Base-by-base conservation (phyloP, 148 eudicot genomes). In the Fagopyrum tataricum region DNA sequence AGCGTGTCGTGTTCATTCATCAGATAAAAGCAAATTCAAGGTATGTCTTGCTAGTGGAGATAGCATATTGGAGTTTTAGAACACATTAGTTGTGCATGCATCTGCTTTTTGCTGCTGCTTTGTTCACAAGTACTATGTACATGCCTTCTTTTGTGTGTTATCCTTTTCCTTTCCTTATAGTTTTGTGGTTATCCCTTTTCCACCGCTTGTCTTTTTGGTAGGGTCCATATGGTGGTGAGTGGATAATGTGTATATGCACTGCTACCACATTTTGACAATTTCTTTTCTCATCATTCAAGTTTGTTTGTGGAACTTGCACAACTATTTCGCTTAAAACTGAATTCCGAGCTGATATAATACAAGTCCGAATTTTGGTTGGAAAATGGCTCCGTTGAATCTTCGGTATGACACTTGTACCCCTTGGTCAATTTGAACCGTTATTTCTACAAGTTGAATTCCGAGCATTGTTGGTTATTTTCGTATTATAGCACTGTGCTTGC, bases 11-110 rank as follows among this genome's bases (percentile, higher is more conserved):
- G 98, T 91, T 20, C 87, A 87, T 73, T 94, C 98, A 73, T 69
- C 88, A 20, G 97, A 91, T 52, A 94, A 84, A 81, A 89, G 96
- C 87, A 94, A 94, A 80, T 91, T 94, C 73, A 94, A 94, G 98
- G 98, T 91, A 76, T 77, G 84, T 26, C 39, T 1, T 64, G 18
- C 43, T 26, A 64, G 6, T 39, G n/a, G 18, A 31, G 18, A 37
- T 15, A 64, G 42, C 44, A 64, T 39, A 43, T 37, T 5, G 44
- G 31, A 26, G 41, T 61, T 12, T 11, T 46, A 46, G 2, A 8
- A 46, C 49, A 10, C 12, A 46, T 7, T 46, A 26, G 4, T 13
- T 10, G 14, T 24, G 1, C 14, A 61, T 23, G 59, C 67, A 61
- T 12, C 39, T 61, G 62, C 62, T 55, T 55, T 26, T 55, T 55